Evolutionary conservation across 106 monocot species (phyloP).

Genomic region (Cymbidium sinense): DNA sequence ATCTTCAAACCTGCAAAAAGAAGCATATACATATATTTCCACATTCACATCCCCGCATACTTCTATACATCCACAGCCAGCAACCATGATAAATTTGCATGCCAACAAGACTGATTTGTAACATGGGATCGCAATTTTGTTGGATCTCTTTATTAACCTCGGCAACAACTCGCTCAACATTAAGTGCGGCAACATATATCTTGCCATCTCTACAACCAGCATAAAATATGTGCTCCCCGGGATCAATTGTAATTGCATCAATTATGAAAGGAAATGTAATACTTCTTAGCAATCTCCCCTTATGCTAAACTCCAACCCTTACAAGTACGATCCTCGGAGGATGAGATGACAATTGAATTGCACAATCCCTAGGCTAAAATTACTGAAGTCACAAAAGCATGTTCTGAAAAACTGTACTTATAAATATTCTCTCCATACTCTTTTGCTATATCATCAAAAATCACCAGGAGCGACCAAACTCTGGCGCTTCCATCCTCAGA

Average conservation of each 20-base stretch:
- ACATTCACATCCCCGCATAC: too few relatives aligned
- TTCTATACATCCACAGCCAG: too few relatives aligned
- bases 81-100: too few relatives aligned
- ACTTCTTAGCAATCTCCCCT: slow-evolving; percentile 55
- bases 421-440: slow-evolving; percentile 21
- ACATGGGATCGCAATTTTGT: too few relatives aligned
- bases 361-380: slow-evolving; percentile 55
- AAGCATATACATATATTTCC: too few relatives aligned
- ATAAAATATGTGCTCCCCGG: slow-evolving; percentile 67
- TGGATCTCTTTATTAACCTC: too few relatives aligned
- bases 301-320: slow-evolving; percentile 90
- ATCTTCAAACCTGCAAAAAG: too few relatives aligned
- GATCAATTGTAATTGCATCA: slow-evolving; percentile 70
- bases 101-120: too few relatives aligned
- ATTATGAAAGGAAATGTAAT: slow-evolving; percentile 58
- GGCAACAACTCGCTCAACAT: slow-evolving; percentile 50
- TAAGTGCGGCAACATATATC: slow-evolving; percentile 77
- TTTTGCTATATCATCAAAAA: slow-evolving; percentile 52
- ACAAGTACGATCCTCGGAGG: slow-evolving; percentile 84
- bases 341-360: slow-evolving; percentile 75
- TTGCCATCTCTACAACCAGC: slow-evolving; percentile 88
- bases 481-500: slow-evolving; percentile 70
- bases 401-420: slow-evolving; percentile 57
- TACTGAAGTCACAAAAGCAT: slow-evolving; percentile 60
- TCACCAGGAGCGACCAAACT: slow-evolving; percentile 81